Evolutionary conservation across 306 rosid species (phyloP), one percentile per base, ranked within the genome.

Genomic region (Ammopiptanthus mongolicus): DNA sequence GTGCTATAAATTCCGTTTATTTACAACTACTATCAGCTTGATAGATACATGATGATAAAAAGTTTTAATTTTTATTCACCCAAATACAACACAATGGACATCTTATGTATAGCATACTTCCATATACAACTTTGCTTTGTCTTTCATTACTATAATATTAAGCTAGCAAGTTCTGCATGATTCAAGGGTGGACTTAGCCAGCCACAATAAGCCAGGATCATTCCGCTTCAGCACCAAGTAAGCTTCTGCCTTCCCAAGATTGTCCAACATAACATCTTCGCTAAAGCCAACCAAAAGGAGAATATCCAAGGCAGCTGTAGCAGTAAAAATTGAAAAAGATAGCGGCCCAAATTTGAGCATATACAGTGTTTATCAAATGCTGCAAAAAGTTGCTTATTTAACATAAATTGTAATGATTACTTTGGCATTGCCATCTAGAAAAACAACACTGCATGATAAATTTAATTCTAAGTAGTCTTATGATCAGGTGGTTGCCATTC

Each of bases 121-220:
- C 48, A 33, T 21, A 46, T 6, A 19, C 39, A 36, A 33, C 25
- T 59, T 53, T 58, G 66, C 71, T 71, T 39, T 61, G 36, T 31
- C 57, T 60, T 63, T 19, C 65, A 74, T 34, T 25, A 31, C 37
- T 22, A 42, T 28, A 37, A 37, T 60, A 78, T 18, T n/a, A 55
- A 18, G 70, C 84, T 87, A 91, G 71, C 56, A 59, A 51, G 76
- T 36, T 57, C 39, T 53, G 66, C 81, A 73, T 46, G 93, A 81
- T 83, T 95, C 97, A 5, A 95, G 87, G 77, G 87, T 84, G 71
- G 97, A 87, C 85, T 95, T 92, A 69, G 97, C 99, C 71, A 92
- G 92, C 99, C 99, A 95, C 84, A 95, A 76, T 65, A 95, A 79
- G 57, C 92, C 97, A 0, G 93, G 99, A 84, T 95, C 99, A 63